Evolutionary conservation across 2,329 filamentous ascomycete genomes (phyloP), one percentile per base, ranked within the genome.

Genomic region (Stemphylium lycopersici): DNA sequence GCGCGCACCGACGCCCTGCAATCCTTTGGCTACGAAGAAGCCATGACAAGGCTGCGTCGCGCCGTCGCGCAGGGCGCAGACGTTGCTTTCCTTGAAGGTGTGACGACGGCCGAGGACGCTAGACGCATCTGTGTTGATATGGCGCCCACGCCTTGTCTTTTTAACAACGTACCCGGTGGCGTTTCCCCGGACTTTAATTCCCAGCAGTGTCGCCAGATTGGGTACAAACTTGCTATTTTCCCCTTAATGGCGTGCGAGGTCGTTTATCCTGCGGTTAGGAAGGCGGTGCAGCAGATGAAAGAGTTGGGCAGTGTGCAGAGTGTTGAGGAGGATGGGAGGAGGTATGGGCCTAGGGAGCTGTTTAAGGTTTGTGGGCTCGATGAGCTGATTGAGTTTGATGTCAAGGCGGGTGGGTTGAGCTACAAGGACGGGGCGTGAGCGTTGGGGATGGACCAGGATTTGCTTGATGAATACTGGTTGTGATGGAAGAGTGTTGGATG

Each of bases 1-100:
- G 86, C 85, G 1, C 79, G 86, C 10, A 88, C 86, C 0, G 86
- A 89, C 61, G 83, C 86, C 1, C 72, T 86, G 3, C 83, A 85
- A 55, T 74, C 77, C 0, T 75, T 79, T 5, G 85, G 85, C 0
- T 88, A 83, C 58, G 83, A 84, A 8, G 84, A 83, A 61, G 81
- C 83, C 2, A 69, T 87, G 7, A 61, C 62, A 2, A 73, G 85
- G 1, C 70, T 88, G 18, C 74, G 74, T 52, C 76, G 73, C 1
- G 85, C 86, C 0, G 72, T 80, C 0, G 77, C 77, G 2, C 80
- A 79, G 11, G 85, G 86, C 16, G 85, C 85, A 1, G 86, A 88
- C 61, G 82, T 83, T 1, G 81, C 79, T 0, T 83, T 88, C 54
- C 78, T 87, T 3, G 86, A 88, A 62, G 86, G 84, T 4, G 77